These are phyloP conservation scores for Prunus dulcis DNA, from an alignment of 306 rosid species.

Conservation along the genomic window DNA sequence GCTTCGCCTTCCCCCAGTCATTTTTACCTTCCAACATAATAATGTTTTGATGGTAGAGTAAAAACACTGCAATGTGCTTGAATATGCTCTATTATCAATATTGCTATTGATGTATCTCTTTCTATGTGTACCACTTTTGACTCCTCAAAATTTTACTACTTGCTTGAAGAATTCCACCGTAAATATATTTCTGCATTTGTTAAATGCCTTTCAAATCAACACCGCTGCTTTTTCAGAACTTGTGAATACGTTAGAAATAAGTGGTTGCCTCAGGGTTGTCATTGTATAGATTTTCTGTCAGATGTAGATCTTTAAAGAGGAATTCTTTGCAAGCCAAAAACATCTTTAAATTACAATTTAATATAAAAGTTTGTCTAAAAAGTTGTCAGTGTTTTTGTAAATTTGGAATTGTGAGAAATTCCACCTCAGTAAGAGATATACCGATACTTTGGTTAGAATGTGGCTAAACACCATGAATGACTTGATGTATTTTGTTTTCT, in stretches of 20 bases:
- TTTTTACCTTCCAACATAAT: background rate
- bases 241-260: background rate
- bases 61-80: background rate
- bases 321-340: no score
- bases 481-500: background rate
- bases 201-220: background rate
- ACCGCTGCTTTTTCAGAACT: background rate
- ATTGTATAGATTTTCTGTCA: no score
- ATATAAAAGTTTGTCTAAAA: no score
- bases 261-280: no score
- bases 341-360: no score
- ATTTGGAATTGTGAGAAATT: background rate
- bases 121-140: background rate
- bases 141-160: background rate
- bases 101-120: background rate
- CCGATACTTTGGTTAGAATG: background rate
- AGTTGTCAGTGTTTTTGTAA: background rate
- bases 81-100: background rate
- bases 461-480: background rate
- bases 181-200: background rate
- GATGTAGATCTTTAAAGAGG: no score
- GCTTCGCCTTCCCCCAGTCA: background rate
- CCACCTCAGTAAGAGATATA: background rate
- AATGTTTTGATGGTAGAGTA: background rate
- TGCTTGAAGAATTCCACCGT: background rate